phyloP scores from a whole-genome alignment of 441 rosid genomes.

The Adansonia grandidieri region DNA sequence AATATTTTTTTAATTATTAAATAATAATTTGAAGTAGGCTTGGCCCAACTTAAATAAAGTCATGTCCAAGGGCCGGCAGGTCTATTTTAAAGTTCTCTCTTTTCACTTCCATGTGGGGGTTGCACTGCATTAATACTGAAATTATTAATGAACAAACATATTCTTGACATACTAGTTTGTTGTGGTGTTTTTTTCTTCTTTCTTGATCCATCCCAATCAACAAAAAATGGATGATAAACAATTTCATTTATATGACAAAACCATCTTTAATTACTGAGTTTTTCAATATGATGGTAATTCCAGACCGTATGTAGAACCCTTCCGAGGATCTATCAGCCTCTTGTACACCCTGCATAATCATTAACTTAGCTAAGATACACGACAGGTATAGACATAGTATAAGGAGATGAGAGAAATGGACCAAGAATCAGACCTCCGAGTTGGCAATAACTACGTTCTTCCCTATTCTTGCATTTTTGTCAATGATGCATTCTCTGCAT shows the following conservation, averaged over 20 bases:
- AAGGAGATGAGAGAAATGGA: too few relatives aligned
- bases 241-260: constrained; percentile 49
- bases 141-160: constrained; percentile 2
- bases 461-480: constrained; percentile 91
- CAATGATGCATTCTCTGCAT: constrained; percentile 85
- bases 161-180: neutral
- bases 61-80: too few relatives aligned
- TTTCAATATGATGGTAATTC: constrained; percentile 64
- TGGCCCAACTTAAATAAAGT: too few relatives aligned
- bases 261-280: constrained; percentile 72
- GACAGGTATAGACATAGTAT: too few relatives aligned
- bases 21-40: too few relatives aligned
- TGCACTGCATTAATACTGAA: neutral
- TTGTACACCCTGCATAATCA: too few relatives aligned
- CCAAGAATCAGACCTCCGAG: constrained; percentile 59
- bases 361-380: too few relatives aligned
- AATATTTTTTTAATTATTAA: too few relatives aligned
- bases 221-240: constrained; percentile 18
- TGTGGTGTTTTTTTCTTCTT: too few relatives aligned
- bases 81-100: neutral
- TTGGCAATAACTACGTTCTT: constrained; percentile 81
- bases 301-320: too few relatives aligned
- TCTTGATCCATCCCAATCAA: neutral
- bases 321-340: too few relatives aligned
- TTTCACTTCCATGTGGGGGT: neutral